Evolutionary conservation across 345 rosid species (phyloP).

Genomic region (Sisymbrium altissimum): DNA sequence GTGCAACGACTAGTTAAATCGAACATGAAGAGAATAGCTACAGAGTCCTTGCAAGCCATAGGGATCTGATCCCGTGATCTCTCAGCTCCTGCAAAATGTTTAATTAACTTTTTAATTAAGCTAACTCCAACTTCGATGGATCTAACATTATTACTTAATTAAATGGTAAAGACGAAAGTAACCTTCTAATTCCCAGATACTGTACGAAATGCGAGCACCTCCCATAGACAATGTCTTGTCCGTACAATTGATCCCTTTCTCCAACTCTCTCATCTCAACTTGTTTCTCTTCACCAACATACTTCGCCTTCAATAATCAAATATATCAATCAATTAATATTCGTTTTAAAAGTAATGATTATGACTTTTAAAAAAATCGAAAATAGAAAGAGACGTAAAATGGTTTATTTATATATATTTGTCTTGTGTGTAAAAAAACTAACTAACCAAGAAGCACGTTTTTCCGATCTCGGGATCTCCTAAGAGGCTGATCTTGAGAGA

Average conservation of each 20-base stretch:
- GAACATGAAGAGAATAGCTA: slow-evolving; percentile 84
- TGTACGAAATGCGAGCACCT: slow-evolving; percentile 76
- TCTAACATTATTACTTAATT: too few relatives aligned
- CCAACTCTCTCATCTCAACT: slow-evolving; percentile 27
- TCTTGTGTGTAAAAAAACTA: background rate
- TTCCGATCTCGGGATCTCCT: slow-evolving; percentile 75
- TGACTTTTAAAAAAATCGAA: background rate
- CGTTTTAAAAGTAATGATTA: background rate
- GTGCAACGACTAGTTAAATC: slow-evolving; percentile 89
- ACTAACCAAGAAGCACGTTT: slow-evolving; percentile 75
- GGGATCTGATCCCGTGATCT: slow-evolving; percentile 52
- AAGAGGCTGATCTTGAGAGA: slow-evolving; percentile 76
- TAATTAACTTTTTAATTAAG: background rate
- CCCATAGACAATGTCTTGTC: slow-evolving; percentile 64
- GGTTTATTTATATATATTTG: too few relatives aligned
- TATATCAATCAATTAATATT: too few relatives aligned
- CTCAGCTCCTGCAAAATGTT: slow-evolving; percentile 44
- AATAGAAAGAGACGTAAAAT: background rate
- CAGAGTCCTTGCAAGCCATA: slow-evolving; percentile 77
- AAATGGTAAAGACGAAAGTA: too few relatives aligned
- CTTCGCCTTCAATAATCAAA: slow-evolving; percentile 47
- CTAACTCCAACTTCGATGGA: background rate
- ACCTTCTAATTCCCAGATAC: slow-evolving; percentile 78
- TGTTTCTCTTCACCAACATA: slow-evolving; percentile 66
- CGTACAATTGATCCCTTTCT: slow-evolving; percentile 56